A percentile compares a stretch with the other conserved stretches of the same genome.
These are phyloP conservation scores for Leptodermis oblonga DNA, from an alignment of 257 asterid genomes.

Conservation along the genomic window DNA sequence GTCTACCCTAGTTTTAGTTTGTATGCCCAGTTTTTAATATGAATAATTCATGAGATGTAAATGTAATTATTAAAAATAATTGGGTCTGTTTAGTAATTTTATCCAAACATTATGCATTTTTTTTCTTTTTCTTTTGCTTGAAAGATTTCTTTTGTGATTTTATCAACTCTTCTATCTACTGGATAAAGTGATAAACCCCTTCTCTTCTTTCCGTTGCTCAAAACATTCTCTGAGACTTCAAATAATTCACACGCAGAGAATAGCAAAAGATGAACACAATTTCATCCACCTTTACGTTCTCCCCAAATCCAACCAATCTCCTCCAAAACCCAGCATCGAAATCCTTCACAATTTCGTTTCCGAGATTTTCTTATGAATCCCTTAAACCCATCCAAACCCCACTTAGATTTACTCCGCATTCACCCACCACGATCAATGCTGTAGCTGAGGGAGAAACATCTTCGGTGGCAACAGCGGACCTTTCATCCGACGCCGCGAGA, in stretches of 20 bases:
- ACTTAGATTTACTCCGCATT: constrained; percentile 24
- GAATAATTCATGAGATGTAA: too few species aligned
- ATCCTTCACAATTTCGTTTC: constrained; percentile 26
- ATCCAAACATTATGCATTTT: too few species aligned
- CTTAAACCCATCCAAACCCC: constrained; percentile 26
- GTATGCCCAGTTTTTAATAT: too few species aligned
- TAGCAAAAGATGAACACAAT: constrained; percentile 40
- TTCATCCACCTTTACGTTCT: constrained; percentile 39
- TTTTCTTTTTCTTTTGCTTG: too few species aligned
- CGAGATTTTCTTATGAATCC: constrained; percentile 14
- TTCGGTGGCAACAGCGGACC: constrained; percentile 50
- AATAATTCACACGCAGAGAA: neutral
- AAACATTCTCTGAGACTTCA: neutral
- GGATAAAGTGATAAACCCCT: constrained; percentile 31
- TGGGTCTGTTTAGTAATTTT: too few species aligned
- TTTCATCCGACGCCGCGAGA: constrained; percentile 53
- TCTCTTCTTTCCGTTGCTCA: constrained; percentile 2
- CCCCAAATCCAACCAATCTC: constrained; percentile 28
- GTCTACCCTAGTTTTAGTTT: too few species aligned
- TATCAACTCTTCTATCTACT: too few species aligned
- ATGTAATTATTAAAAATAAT: too few species aligned
- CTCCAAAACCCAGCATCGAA: constrained; percentile 37
- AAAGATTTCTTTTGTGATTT: too few species aligned
- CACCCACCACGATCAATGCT: constrained; percentile 29
- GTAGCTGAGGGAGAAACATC: constrained; percentile 48